These are phyloP conservation scores for Pittosporum tobira DNA, from an alignment of 129 eudicot genomes.

Conservation along the genomic window DNA sequence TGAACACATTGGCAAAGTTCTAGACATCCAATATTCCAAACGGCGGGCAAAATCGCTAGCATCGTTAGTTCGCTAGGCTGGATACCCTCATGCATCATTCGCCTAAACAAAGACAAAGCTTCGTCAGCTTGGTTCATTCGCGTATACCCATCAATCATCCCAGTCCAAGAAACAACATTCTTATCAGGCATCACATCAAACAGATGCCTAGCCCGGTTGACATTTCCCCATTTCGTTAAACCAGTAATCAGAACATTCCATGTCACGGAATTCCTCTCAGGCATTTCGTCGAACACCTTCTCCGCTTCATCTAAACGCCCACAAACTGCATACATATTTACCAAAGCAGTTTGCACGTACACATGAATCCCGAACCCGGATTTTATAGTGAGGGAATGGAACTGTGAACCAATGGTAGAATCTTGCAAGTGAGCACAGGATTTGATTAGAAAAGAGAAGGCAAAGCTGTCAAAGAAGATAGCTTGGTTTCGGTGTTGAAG, in stretches of 20 bases:
- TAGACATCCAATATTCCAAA: conserved; percentile 30
- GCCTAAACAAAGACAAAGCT: conserved; percentile 31
- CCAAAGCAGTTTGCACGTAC: conserved; percentile 38
- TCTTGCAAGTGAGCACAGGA: conserved; percentile 20
- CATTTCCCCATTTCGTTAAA: conserved; percentile 30
- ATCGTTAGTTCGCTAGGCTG: conserved; percentile 37
- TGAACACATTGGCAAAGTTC: conserved; percentile 30
- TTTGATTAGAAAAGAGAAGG: conserved; percentile 37
- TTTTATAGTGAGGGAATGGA: conserved; percentile 23
- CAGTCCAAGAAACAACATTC: conserved; percentile 54
- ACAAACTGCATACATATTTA: conserved; percentile 39
- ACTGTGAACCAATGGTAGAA: conserved; percentile 11
- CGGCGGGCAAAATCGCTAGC: conserved; percentile 33
- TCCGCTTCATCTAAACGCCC: conserved; percentile 24
- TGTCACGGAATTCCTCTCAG: conserved; percentile 36
- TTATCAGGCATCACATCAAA: conserved; percentile 37
- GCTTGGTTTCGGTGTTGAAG: conserved; percentile 1
- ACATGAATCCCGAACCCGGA: conserved; percentile 31
- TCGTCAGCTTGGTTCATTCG: conserved; percentile 18
- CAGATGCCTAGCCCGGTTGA: conserved; percentile 25
- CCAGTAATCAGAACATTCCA: conserved; percentile 57
- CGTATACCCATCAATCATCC: conserved; percentile 42
- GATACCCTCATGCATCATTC: conserved; percentile 31
- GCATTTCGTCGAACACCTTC: conserved; percentile 49
- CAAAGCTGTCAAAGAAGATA: conserved; percentile 34